Base-by-base conservation (phyloP, 768 basidiomycete species). In the Boletus pseudo-olivaceus region DNA sequence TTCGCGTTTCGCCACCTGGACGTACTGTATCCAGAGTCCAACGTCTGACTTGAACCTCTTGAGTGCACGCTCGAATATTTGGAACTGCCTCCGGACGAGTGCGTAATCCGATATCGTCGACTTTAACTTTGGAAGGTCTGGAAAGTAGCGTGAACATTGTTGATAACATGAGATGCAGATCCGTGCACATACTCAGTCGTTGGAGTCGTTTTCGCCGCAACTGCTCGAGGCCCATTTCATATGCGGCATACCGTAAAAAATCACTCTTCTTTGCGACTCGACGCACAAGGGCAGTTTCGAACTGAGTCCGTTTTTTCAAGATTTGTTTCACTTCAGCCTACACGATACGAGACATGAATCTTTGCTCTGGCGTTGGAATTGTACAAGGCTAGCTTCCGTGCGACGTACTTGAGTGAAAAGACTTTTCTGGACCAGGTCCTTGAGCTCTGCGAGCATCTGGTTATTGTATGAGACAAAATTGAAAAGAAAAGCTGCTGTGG, bases 371-470 rank as follows among this genome's bases (percentile, higher is more conserved):
- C 32, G 37, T 23, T 20, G 12, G 38, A 15, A 23, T 26, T 12
- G 20, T 32, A 7, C 20, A 23, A 30, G 17, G 20, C 27, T 20
- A 15, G 33, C 14, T 33, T 26, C 30, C 11, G 37, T 15, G 51
- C 29, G 45, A 71, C 82, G 68, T 64, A 90, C 89, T 72, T 84
- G 77, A 0, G 88, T 87, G 69, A 98, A 96, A 38, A 97, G 72
- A 60, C 81, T 82, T 72, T 90, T 93, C 62, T 93, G 82, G 55
- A 88, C 84, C 11, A 96, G 77, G 72, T 95, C 93, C 72, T 92
- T 94, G 68, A 96, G 87, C 85, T 97, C 94, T 44, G 86, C 82
- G 82, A 96, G 90, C 85, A 94, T 95, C 82, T 89, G 67, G 40
- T n/a, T 20, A 47, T 43, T 38, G 33, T 26, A 54, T 56, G 57